These are phyloP conservation scores for Populus tomentosa DNA, from an alignment of 441 rosid genomes.

Conservation along the genomic window DNA sequence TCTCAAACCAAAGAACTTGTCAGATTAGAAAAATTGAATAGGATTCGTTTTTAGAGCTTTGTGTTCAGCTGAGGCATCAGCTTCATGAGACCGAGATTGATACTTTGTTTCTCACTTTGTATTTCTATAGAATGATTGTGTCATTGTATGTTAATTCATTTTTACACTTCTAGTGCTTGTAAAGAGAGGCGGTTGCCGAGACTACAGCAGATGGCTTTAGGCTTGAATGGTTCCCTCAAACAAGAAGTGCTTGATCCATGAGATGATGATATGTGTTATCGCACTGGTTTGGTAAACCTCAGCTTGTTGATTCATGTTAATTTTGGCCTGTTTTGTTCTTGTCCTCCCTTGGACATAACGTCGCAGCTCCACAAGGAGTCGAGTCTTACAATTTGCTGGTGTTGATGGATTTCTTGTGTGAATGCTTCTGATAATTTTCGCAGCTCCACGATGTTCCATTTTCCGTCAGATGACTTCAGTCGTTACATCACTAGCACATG, in stretches of 20 bases:
- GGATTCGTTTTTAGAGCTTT: constrained; percentile 13
- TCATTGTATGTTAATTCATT: not conserved
- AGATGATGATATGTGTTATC: not conserved
- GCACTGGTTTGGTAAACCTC: not conserved
- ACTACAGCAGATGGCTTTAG: not conserved
- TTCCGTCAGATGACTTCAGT: not conserved
- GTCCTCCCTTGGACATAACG: not conserved
- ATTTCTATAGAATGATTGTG: not conserved
- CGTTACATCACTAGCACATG: no score
- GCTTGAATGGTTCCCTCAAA: not conserved
- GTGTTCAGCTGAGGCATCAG: not conserved
- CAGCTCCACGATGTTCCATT: not conserved
- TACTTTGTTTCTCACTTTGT: not conserved
- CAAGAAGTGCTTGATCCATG: not conserved
- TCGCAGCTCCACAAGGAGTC: no score
- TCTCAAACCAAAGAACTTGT: constrained; percentile 5
- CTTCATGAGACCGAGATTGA: not conserved
- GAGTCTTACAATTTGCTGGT: not conserved
- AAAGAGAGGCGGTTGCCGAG: not conserved
- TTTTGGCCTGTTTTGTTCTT: not conserved
- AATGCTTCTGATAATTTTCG: not conserved
- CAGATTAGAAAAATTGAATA: constrained; percentile 12
- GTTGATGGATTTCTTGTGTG: not conserved
- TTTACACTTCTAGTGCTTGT: not conserved
- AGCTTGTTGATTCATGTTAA: not conserved